Conservation (phyloP, 192 early-diverging fungal species). For the Kappamyces sp. region DNA sequence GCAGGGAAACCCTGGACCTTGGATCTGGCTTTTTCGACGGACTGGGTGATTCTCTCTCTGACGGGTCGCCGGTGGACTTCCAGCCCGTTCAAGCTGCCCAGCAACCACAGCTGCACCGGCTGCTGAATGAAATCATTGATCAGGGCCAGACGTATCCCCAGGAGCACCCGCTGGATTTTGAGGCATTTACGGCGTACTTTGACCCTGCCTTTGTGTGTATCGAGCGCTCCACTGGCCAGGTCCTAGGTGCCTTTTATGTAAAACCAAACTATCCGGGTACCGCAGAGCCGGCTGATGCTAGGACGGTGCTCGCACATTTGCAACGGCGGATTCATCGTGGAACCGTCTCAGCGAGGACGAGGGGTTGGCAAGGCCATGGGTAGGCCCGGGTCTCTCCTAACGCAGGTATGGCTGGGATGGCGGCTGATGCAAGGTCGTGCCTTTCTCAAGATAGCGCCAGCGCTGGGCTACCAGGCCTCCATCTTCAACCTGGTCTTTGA, state of each 20-base stretch:
- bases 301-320: constrained; percentile 59
- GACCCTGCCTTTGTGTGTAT: constrained; percentile 34
- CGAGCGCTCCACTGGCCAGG: constrained; percentile 13
- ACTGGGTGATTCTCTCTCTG: neutral
- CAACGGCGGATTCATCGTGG: constrained; percentile 70
- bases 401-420: too few species aligned
- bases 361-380: constrained; percentile 62
- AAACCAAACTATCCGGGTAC: constrained; percentile 75
- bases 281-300: too few species aligned
- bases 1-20: neutral
- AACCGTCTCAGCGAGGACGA: constrained; percentile 30
- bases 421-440: constrained; percentile 12
- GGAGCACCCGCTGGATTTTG: constrained; percentile 35
- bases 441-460: constrained; percentile 55
- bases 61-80: too few species aligned
- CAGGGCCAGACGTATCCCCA: constrained; percentile 70
- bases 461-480: constrained; percentile 63
- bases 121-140: constrained; percentile 61
- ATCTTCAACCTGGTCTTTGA: constrained; percentile 80
- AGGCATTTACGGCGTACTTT: constrained; percentile 44
- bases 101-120: constrained; percentile 26
- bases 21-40: constrained; percentile 21
- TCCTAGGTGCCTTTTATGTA: constrained; percentile 67
- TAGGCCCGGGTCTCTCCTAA: neutral
- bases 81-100: too few species aligned